Percentiles rank a stretch among this genome's conserved stretches.
Conservation (phyloP, 2,329 filamentous ascomycete genomes). For the Phyllosticta citriasiana region DNA sequence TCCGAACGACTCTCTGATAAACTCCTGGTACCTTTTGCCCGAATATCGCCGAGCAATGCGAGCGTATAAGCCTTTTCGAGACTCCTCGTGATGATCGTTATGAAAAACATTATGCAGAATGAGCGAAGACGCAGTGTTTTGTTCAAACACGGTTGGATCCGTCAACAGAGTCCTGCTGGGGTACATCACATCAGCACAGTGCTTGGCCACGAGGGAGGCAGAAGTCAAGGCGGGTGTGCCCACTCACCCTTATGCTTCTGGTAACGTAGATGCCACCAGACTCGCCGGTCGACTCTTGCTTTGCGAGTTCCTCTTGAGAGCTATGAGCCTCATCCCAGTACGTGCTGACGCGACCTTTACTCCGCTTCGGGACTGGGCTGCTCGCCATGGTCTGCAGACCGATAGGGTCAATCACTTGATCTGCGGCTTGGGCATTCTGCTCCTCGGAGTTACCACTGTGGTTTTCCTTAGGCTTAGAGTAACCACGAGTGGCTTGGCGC, state of each 20-base stretch:
- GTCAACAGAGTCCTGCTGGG: background rate
- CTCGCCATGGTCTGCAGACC: background rate
- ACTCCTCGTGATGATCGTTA: background rate
- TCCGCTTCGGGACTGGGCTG: background rate
- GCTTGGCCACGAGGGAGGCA: background rate
- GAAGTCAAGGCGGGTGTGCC: background rate
- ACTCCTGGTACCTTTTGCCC: background rate
- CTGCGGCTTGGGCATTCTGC: background rate
- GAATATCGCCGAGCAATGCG: background rate
- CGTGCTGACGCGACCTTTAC: background rate
- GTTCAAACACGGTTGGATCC: background rate
- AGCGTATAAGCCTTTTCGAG: background rate
- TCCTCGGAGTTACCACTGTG: background rate
- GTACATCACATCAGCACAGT: background rate
- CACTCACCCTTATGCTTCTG: slow-evolving; percentile 6
- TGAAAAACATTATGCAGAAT: background rate
- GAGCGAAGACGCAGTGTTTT: background rate
- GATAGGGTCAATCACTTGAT: background rate
- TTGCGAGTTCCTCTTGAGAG: slow-evolving; percentile 3
- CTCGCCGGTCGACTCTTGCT: background rate
- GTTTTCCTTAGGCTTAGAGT: slow-evolving; percentile 10
- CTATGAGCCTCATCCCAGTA: slow-evolving; percentile 3
- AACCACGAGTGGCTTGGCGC: slow-evolving; percentile 12
- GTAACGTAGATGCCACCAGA: slow-evolving; percentile 3
- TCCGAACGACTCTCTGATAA: background rate